Evolutionary conservation across 805 yeast species (phyloP), one percentile per base, ranked within the genome.

Genomic region (Cyberlindnera saturnus): DNA sequence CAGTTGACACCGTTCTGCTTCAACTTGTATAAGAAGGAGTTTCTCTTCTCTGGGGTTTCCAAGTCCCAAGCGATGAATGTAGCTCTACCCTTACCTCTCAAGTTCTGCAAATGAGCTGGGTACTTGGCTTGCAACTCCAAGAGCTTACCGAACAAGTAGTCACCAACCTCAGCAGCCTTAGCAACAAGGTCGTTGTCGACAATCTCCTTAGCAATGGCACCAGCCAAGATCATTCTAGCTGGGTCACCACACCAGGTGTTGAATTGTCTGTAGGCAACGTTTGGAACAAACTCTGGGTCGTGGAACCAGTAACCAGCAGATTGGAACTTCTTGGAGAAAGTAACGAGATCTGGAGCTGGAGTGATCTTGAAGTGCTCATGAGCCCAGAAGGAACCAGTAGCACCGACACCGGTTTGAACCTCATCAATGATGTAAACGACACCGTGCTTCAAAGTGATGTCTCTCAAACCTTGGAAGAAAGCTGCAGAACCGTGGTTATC

Each of bases 191-290:
- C 75, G 60, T 84, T 65, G 53, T 77, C 77, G 39, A 69, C 65
- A 39, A 84, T 69, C 68, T 86, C 89, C 51, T 74, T 62, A 56
- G 77, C 78, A 60, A 86, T 83, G 51, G 86, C 79, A 58, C 83
- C 81, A 44, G 90, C 85, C 56, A 87, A 71, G 56, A 86, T 69
- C 62, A 84, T 75, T 67, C 82, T 79, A 46, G 89, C 82, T 63
- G 95, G 90, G 68, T 86, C 95, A 57, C 95, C 95, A 69, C 91
- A 84, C 95, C 95, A 86, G 46, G 95, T 86, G 79, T 86, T 86
- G 77, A 86, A 86, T 73, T 86, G 95, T 65, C 95, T 79, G 75
- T 82, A 86, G n/a, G 95, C 80, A 59, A 66, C 64, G 65, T 79
- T 73, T 58, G 95, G 95, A 53, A 82, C 73, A 47, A 86, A 67